These are phyloP conservation scores for Cercospora zeina DNA, from an alignment of 2,329 filamentous ascomycete genomes.

Conservation along the genomic window DNA sequence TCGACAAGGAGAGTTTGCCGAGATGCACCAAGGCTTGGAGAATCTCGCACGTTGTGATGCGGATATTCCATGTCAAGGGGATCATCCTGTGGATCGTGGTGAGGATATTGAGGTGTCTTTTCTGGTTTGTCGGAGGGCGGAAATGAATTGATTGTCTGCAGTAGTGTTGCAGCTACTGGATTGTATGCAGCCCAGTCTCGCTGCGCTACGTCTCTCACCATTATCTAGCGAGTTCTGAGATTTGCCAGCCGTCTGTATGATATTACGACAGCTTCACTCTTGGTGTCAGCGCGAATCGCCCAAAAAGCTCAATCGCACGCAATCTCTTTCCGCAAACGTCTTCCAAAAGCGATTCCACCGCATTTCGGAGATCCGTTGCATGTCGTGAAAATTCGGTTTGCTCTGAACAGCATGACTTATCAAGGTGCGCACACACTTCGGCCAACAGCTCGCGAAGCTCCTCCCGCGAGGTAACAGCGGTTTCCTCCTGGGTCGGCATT, in stretches of 20 bases:
- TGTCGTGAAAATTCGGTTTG: neutral
- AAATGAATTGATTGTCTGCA: neutral
- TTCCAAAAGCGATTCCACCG: neutral
- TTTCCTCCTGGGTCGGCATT: neutral
- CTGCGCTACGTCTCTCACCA: too few relatives aligned
- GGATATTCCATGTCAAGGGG: neutral
- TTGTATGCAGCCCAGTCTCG: too few relatives aligned
- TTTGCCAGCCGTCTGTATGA: neutral
- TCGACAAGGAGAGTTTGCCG: slow-evolving; percentile 14
- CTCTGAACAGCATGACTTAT: neutral
- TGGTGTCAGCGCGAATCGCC: neutral
- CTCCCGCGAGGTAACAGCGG: neutral
- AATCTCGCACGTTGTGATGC: slow-evolving; percentile 8
- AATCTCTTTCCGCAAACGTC: neutral
- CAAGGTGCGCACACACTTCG: neutral
- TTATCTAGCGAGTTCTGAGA: too few relatives aligned
- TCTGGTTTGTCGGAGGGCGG: neutral
- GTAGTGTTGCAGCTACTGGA: neutral
- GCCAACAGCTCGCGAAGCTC: neutral
- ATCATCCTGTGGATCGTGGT: slow-evolving; percentile 1
- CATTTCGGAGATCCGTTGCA: neutral
- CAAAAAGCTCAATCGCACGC: neutral
- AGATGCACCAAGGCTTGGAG: slow-evolving; percentile 6
- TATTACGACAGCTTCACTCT: neutral
- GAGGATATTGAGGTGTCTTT: neutral